Percentiles rank a stretch among this genome's conserved stretches.
Evolutionary conservation across 106 monocot species (phyloP).

Genomic region (Platanthera zijinensis): DNA sequence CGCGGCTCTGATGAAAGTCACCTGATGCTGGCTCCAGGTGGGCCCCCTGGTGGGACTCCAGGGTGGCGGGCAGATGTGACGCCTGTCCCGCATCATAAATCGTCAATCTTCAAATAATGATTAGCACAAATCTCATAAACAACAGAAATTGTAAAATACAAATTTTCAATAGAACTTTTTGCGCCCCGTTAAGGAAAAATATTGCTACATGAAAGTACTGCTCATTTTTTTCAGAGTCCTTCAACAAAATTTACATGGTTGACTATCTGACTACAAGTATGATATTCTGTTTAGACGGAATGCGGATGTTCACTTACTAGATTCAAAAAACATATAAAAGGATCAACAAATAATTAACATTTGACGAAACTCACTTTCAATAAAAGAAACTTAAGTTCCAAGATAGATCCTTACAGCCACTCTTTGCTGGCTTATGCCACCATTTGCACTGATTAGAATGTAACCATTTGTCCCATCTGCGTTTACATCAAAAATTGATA

Average conservation of each 20-base stretch:
- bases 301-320: neutral
- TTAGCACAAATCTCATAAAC: neutral
- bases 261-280: neutral
- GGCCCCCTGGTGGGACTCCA: too few relatives aligned
- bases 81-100: too few relatives aligned
- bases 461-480: constrained; percentile 69
- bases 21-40: too few relatives aligned
- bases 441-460: constrained; percentile 93
- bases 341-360: neutral
- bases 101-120: neutral
- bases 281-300: neutral
- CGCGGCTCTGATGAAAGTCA: too few relatives aligned
- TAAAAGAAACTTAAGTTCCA: neutral
- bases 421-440: constrained; percentile 95
- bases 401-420: constrained; percentile 63
- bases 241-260: constrained; percentile 3
- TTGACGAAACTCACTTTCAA: too few relatives aligned
- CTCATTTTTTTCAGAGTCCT: neutral
- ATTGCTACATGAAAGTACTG: neutral
- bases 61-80: too few relatives aligned
- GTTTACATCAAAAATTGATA: constrained; percentile 10
- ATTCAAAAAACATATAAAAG: neutral
- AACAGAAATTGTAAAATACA: neutral
- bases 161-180: neutral
- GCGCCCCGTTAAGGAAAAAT: neutral